Evolutionary conservation across 495 filamentous ascomycete genomes (phyloP), one percentile per base, ranked within the genome.

Genomic region (Physcia stellaris): DNA sequence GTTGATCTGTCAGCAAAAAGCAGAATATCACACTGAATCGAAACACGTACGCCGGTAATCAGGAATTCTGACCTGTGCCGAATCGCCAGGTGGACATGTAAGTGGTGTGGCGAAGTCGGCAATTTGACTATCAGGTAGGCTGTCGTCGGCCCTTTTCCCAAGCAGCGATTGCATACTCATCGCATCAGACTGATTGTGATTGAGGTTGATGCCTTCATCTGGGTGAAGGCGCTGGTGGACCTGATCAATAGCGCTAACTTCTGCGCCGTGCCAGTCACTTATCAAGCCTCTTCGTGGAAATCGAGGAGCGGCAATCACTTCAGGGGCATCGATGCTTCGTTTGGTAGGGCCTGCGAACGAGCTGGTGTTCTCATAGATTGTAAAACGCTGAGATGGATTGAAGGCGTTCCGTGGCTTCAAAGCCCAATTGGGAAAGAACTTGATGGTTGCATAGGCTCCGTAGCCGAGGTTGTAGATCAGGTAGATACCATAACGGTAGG

Each of bases 401-500:
- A 37, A 51, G 10, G 44, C 43, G 22, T 27, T 20, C 1, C 43
- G 47, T 16, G 43, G 32, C n/a, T 23, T 18, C 22, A 45, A 20
- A 5, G 43, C 47, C 50, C 39, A 53, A 30, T 50, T 39, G 15
- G 46, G 27, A 18, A 53, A 47, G 28, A 47, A 40, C 23, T 40
- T 40, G 15, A 53, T 39, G 31, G 48, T 37, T 10, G 50, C 47
- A 10, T 50, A 46, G 4, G 43, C 51, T 15, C 26, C 48, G 35
- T 46, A 54, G 26, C 50, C 51, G 13, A 54, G 28, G 34, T 54
- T 51, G 35, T 54, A 54, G 19, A 41, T 21, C 19, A 54, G 31
- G 28, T 51, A 54, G 4, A 39, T 43, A 4, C 52, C 49, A 24
- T 49, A 52, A 10, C 17, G 20, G 23, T 52, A 52, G 21, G 16